Evolutionary conservation across 2,329 filamentous ascomycete species (phyloP).

Genomic region (Thermoascus crustaceus): DNA sequence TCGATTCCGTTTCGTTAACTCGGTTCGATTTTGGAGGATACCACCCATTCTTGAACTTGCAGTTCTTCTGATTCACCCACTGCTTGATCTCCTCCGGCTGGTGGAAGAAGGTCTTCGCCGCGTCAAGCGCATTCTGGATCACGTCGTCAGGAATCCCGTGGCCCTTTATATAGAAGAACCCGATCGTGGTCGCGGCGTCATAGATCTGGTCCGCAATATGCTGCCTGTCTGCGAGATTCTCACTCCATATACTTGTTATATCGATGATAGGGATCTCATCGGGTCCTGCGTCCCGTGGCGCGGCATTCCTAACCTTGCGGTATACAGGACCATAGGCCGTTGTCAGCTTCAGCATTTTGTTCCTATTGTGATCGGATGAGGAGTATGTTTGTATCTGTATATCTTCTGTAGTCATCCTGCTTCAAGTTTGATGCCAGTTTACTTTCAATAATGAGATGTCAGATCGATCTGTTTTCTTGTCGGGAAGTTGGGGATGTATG

Average conservation of each 20-base stretch:
- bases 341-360: too few species aligned
- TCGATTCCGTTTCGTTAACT: neutral
- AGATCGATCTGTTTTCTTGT: too few species aligned
- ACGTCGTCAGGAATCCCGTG: conserved; percentile 13
- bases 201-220: conserved; percentile 7
- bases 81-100: conserved; percentile 13
- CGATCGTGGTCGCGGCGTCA: conserved; percentile 14
- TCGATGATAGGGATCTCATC: conserved; percentile 11
- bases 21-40: conserved; percentile 7
- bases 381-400: too few species aligned
- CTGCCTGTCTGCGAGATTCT: conserved; percentile 3
- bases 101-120: conserved; percentile 6
- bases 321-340: too few species aligned
- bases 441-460: too few species aligned
- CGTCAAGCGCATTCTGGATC: conserved; percentile 10
- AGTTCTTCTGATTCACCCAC: conserved; percentile 11
- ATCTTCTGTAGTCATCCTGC: too few species aligned
- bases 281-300: too few species aligned
- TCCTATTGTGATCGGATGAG: too few species aligned
- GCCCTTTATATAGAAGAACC: conserved; percentile 21
- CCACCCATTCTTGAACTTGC: conserved; percentile 8
- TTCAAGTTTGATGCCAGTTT: too few species aligned
- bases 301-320: too few species aligned
- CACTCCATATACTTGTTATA: conserved; percentile 7
- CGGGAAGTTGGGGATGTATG: too few species aligned